Conservation (phyloP, 768 basidiomycete genomes). For the Lactifluus volemus region DNA sequence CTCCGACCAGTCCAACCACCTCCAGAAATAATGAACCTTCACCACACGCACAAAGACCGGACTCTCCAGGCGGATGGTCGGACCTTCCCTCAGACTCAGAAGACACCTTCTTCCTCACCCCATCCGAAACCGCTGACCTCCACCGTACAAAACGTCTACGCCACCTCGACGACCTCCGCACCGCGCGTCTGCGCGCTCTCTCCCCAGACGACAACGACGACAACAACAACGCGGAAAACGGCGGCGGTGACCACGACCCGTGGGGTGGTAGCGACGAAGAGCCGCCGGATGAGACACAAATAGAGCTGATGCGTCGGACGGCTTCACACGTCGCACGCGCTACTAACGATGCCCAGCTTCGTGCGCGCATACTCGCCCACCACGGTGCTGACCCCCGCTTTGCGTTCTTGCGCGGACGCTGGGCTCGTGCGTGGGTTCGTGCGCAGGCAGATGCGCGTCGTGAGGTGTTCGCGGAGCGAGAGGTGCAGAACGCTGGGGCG, state of each 20-base stretch:
- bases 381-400: conserved; percentile 73
- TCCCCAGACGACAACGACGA: conserved; percentile 28
- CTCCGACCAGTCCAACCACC: background rate
- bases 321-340: conserved; percentile 59
- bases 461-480: conserved; percentile 22
- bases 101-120: conserved; percentile 74
- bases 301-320: conserved; percentile 65
- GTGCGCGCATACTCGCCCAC: conserved; percentile 84
- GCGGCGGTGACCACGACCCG: conserved; percentile 27
- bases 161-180: conserved; percentile 47
- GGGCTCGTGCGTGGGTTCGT: conserved; percentile 54
- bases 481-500: conserved; percentile 22
- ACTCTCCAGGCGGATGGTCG: conserved; percentile 64
- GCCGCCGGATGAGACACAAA: conserved; percentile 60
- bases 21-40: too few species aligned
- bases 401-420: conserved; percentile 72
- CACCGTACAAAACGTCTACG: conserved; percentile 58
- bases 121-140: conserved; percentile 57
- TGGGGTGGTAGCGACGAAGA: conserved; percentile 72
- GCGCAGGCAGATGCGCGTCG: conserved; percentile 40
- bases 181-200: conserved; percentile 58
- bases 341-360: conserved; percentile 71
- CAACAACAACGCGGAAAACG: conserved; percentile 18
- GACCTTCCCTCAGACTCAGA: conserved; percentile 80
- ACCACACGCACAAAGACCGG: conserved; percentile 22